Evolutionary conservation across 2,329 filamentous ascomycete species (phyloP).

Genomic region (Diaporthe australafricana): DNA sequence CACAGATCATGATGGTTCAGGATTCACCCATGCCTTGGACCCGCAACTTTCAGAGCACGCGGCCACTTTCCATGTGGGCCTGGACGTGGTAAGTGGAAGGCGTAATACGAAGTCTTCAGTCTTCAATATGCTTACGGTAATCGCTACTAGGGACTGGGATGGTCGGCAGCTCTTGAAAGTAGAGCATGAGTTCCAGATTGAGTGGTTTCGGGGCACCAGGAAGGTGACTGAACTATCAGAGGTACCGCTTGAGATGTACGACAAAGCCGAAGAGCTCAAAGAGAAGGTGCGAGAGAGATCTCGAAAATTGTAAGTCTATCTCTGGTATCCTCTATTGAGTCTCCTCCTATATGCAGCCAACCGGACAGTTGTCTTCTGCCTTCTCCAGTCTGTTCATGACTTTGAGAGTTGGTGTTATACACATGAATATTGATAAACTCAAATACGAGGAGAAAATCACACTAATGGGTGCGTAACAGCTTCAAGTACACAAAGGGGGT

Average conservation of each 20-base stretch:
- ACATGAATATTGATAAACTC: too few relatives aligned
- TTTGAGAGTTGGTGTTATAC: too few relatives aligned
- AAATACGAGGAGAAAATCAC: too few relatives aligned
- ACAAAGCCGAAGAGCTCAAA: conserved; percentile 17
- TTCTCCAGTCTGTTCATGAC: too few relatives aligned
- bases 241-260: conserved; percentile 30
- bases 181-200: conserved; percentile 32
- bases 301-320: conserved; percentile 9
- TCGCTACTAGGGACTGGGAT: conserved; percentile 28
- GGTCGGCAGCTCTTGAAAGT: conserved; percentile 37
- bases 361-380: too few relatives aligned
- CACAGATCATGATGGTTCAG: conserved; percentile 37
- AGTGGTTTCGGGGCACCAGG: conserved; percentile 38
- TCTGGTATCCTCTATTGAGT: too few relatives aligned
- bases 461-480: not conserved
- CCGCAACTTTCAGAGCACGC: too few relatives aligned
- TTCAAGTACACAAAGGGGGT: conserved; percentile 22
- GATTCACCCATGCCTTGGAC: conserved; percentile 29
- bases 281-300: conserved; percentile 21
- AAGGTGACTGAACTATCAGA: conserved; percentile 35
- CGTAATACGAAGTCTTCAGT: too few relatives aligned
- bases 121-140: too few relatives aligned
- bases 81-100: conserved; percentile 23
- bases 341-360: too few relatives aligned
- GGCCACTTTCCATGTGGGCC: conserved; percentile 14